Conservation (phyloP, 164 flowering plant genomes). For the Aristolochia contorta region DNA sequence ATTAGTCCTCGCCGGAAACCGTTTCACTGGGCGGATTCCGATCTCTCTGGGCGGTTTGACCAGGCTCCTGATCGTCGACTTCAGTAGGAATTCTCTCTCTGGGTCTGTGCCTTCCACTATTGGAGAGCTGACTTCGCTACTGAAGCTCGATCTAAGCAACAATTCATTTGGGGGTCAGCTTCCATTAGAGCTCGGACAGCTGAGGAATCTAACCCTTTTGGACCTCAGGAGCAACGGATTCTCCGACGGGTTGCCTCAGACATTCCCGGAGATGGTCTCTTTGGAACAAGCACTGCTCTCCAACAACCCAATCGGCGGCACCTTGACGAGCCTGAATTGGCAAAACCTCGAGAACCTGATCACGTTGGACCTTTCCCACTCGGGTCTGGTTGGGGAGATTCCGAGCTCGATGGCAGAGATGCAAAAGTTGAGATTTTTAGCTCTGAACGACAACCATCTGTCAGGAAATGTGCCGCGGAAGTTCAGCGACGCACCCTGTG, state of each 20-base stretch:
- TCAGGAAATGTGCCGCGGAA: slow-evolving; percentile 46
- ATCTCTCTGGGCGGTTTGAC: slow-evolving; percentile 31
- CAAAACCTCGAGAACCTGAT: slow-evolving; percentile 33
- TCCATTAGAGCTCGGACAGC: slow-evolving; percentile 34
- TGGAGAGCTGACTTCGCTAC: slow-evolving; percentile 51
- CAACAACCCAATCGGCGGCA: slow-evolving; percentile 65
- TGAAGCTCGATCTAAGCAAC: slow-evolving; percentile 83
- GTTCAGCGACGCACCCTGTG: slow-evolving; percentile 41
- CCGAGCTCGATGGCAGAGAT: slow-evolving; percentile 53
- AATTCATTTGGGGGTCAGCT: slow-evolving; percentile 50
- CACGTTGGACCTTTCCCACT: slow-evolving; percentile 53
- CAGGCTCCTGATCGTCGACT: slow-evolving; percentile 59
- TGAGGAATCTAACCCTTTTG: slow-evolving; percentile 66
- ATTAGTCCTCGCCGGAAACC: slow-evolving; percentile 51
- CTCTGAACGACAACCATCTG: slow-evolving; percentile 58
- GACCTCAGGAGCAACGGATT: slow-evolving; percentile 66
- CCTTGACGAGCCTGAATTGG: slow-evolving; percentile 42
- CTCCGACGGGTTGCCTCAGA: slow-evolving; percentile 48
- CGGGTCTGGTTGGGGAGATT: slow-evolving; percentile 47
- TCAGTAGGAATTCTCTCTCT: slow-evolving; percentile 59
- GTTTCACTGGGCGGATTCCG: slow-evolving; percentile 44
- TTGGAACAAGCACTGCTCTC: slow-evolving; percentile 61
- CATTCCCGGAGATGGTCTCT: slow-evolving; percentile 47
- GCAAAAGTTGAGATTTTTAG: slow-evolving; percentile 56
- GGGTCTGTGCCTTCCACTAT: slow-evolving; percentile 51